phyloP scores from a whole-genome alignment of 2,329 filamentous ascomycete genomes.

The Diaporthe caulivora region DNA sequence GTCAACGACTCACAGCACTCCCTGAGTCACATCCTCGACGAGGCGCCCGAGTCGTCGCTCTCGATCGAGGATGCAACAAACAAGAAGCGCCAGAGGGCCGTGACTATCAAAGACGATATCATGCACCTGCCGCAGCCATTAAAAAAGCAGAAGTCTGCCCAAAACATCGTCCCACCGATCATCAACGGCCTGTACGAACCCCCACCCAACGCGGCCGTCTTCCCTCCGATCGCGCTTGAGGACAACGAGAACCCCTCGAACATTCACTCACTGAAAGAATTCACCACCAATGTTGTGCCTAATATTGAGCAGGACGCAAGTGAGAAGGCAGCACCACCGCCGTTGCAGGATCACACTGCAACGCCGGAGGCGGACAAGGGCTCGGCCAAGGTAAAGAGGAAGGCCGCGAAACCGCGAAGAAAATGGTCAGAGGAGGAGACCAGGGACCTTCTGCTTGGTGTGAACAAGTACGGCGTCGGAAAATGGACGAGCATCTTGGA shows the following conservation, averaged over 20 bases:
- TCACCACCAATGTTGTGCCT: constrained; percentile 47
- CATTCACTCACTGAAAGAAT: constrained; percentile 52
- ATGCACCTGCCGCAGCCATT: constrained; percentile 73
- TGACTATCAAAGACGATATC: constrained; percentile 70
- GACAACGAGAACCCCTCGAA: constrained; percentile 56
- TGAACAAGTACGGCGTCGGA: constrained; percentile 72
- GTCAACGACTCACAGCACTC: constrained; percentile 56
- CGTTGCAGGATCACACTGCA: constrained; percentile 15
- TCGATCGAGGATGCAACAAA: constrained; percentile 53
- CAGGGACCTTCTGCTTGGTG: constrained; percentile 70
- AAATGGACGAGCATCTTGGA: constrained; percentile 75
- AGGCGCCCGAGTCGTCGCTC: constrained; percentile 51
- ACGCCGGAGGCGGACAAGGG: constrained; percentile 50
- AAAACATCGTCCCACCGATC: constrained; percentile 71
- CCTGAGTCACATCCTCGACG: constrained; percentile 60
- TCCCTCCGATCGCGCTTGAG: constrained; percentile 73
- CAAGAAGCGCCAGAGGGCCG: constrained; percentile 66
- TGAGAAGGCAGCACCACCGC: constrained; percentile 33
- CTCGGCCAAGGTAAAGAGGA: constrained; percentile 61
- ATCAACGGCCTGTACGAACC: constrained; percentile 75
- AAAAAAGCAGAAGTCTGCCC: constrained; percentile 71
- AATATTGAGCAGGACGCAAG: constrained; percentile 42
- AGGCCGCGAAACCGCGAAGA: constrained; percentile 68
- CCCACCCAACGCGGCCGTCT: constrained; percentile 71
- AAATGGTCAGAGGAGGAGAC: constrained; percentile 77